These are phyloP conservation scores for Sarcodon aspratus DNA, from an alignment of 768 basidiomycete species.

Conservation along the genomic window DNA sequence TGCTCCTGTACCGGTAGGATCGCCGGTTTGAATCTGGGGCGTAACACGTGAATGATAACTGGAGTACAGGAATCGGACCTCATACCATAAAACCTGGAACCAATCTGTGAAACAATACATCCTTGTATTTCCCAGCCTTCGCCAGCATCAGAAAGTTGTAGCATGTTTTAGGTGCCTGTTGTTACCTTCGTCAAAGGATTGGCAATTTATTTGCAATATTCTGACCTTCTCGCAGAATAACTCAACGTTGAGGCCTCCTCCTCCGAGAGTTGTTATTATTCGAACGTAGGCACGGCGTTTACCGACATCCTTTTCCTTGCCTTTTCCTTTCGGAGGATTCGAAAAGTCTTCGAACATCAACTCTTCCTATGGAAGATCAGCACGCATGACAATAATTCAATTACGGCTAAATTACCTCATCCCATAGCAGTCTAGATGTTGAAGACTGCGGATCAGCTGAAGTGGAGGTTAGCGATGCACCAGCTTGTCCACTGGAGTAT, in stretches of 20 bases:
- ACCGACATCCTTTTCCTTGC: constrained; percentile 88
- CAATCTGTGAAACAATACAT: constrained; percentile 83
- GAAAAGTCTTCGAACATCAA: constrained; percentile 95
- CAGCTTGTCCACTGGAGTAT: constrained; percentile 80
- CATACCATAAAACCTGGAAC: constrained; percentile 93
- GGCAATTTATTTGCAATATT: not conserved
- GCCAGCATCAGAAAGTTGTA: constrained; percentile 98
- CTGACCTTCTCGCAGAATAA: constrained; percentile 80
- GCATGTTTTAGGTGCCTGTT: constrained; percentile 91
- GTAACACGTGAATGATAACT: constrained; percentile 3
- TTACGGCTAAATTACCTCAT: constrained; percentile 47
- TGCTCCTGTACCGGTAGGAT: constrained; percentile 90
- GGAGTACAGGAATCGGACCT: not conserved
- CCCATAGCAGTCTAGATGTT: constrained; percentile 82
- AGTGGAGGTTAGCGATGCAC: constrained; percentile 91
- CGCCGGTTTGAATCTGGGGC: constrained; percentile 90
- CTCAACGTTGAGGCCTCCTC: constrained; percentile 71
- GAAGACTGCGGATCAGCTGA: constrained; percentile 68
- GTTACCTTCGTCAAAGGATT: not conserved
- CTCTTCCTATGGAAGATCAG: constrained; percentile 54
- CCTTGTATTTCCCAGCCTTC: constrained; percentile 79
- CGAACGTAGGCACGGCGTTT: constrained; percentile 91
- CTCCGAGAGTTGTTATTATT: constrained; percentile 90
- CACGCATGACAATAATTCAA: not conserved
- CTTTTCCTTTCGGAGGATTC: constrained; percentile 70